These are phyloP conservation scores for Lactarius akahatsu DNA, from an alignment of 768 basidiomycete species.

Conservation along the genomic window DNA sequence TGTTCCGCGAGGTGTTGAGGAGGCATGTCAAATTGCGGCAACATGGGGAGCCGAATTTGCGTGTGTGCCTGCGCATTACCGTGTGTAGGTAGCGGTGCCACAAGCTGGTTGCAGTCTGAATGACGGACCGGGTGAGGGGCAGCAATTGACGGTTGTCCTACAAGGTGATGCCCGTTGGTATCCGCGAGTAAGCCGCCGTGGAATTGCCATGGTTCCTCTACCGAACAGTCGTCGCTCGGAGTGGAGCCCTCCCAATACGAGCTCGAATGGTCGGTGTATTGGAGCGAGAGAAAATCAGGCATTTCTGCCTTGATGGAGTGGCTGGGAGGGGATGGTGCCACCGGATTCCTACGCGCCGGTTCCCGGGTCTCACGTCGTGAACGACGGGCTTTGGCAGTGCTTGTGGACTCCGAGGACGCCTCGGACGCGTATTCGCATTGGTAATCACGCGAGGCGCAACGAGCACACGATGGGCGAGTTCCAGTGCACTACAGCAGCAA, in stretches of 20 bases:
- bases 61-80: conserved; percentile 11
- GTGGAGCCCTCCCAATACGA: conserved; percentile 28
- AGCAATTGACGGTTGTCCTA: conserved; percentile 12
- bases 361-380: conserved; percentile 21
- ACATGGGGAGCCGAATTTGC: conserved; percentile 20
- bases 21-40: conserved; percentile 21
- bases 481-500: conserved; percentile 38
- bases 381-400: conserved; percentile 22
- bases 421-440: conserved; percentile 38
- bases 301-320: conserved; percentile 23
- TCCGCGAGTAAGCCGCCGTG: conserved; percentile 14
- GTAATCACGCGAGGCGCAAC: conserved; percentile 39
- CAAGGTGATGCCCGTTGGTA: conserved; percentile 12
- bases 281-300: conserved; percentile 19
- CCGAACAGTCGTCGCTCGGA: conserved; percentile 26
- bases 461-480: conserved; percentile 38
- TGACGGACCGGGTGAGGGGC: conserved; percentile 24
- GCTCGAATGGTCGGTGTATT: conserved; percentile 20
- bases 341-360: background rate
- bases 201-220: conserved; percentile 30
- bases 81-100: conserved; percentile 10
- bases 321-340: background rate
- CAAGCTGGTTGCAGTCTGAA: conserved; percentile 4
- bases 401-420: conserved; percentile 18
- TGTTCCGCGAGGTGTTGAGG: conserved; percentile 18